A percentile compares a stretch with the other conserved stretches of the same genome.
Evolutionary conservation across 495 filamentous ascomycete species (phyloP).

Genomic region (Aspergillus incahuasiensis): DNA sequence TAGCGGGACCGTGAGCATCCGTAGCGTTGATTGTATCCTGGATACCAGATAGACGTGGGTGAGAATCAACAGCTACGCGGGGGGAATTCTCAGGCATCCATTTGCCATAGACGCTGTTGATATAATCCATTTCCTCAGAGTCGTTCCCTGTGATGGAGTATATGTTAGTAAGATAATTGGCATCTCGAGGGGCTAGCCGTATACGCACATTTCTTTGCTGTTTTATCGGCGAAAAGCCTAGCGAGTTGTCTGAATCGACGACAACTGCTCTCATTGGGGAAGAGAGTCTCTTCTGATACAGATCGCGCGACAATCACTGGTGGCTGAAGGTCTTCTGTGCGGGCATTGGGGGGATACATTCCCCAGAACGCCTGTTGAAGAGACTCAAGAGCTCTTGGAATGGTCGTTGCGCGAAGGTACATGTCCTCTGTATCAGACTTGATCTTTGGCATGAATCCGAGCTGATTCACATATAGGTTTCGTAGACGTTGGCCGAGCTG

Average conservation of each 20-base stretch:
- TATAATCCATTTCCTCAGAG: constrained; percentile 75
- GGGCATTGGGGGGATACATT: constrained; percentile 73
- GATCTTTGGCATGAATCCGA: constrained; percentile 72
- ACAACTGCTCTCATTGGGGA: constrained; percentile 85
- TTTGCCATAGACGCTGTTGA: constrained; percentile 70
- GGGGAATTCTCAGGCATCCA: constrained; percentile 72
- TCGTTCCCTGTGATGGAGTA: constrained; percentile 54
- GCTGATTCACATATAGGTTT: constrained; percentile 81
- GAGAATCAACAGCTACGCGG: constrained; percentile 74
- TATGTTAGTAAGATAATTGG: not conserved
- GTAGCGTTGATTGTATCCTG: constrained; percentile 93
- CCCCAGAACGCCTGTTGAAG: constrained; percentile 87
- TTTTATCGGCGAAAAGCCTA: constrained; percentile 73
- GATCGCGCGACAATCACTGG: constrained; percentile 72
- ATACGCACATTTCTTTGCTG: constrained; percentile 64
- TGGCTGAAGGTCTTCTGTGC: constrained; percentile 58
- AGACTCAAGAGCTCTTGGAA: constrained; percentile 80
- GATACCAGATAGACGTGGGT: constrained; percentile 80
- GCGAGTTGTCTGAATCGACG: constrained; percentile 76
- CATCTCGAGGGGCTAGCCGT: not conserved
- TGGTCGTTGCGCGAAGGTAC: constrained; percentile 80
- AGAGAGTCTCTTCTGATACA: constrained; percentile 81
- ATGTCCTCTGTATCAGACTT: constrained; percentile 63
- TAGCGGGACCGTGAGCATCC: constrained; percentile 75
- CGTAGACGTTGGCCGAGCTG: constrained; percentile 74